These are phyloP conservation scores for Aspergillus affinis DNA, from an alignment of 495 filamentous ascomycete species.

Conservation along the genomic window DNA sequence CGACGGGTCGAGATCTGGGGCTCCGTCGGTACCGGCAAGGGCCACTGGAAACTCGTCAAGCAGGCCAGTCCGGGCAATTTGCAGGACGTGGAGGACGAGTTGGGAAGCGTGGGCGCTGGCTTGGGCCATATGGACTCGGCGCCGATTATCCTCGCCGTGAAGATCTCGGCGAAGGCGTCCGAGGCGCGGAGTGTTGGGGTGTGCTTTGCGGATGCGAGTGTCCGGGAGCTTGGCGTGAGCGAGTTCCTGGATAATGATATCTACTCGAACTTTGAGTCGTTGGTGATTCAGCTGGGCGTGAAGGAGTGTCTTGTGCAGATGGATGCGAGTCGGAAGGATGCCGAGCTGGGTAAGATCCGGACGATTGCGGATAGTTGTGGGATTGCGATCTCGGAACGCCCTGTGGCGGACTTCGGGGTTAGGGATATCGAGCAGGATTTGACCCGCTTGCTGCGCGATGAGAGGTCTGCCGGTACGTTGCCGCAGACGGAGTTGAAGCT, in stretches of 20 bases:
- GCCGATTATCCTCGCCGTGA: slow-evolving; percentile 92
- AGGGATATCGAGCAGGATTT: slow-evolving; percentile 97
- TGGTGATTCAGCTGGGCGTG: slow-evolving; percentile 93
- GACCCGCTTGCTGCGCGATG: slow-evolving; percentile 80
- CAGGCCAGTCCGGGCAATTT: slow-evolving; percentile 94
- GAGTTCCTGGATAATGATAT: slow-evolving; percentile 98
- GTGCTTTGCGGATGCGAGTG: slow-evolving; percentile 97
- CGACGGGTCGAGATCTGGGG: slow-evolving; percentile 91
- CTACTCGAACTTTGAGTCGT: slow-evolving; percentile 96
- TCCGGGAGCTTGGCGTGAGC: slow-evolving; percentile 92
- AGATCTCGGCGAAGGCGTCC: slow-evolving; percentile 80
- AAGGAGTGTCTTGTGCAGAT: slow-evolving; percentile 85
- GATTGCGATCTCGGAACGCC: slow-evolving; percentile 79
- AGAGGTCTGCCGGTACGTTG: slow-evolving; percentile 70
- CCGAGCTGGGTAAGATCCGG: slow-evolving; percentile 82
- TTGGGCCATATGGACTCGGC: slow-evolving; percentile 71
- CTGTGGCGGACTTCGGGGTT: slow-evolving; percentile 74
- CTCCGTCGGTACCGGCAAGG: slow-evolving; percentile 60
- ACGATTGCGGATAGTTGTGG: slow-evolving; percentile 90
- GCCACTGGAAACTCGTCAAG: slow-evolving; percentile 88
- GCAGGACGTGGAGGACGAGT: slow-evolving; percentile 95
- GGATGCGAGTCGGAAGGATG: slow-evolving; percentile 78
- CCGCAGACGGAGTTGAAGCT: slow-evolving; percentile 94
- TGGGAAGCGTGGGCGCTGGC: slow-evolving; percentile 57
- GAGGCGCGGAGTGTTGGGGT: slow-evolving; percentile 89